Percentiles rank a stretch among this genome's conserved stretches.
Conservation (phyloP, 2,329 filamentous ascomycete species). For the Calonectria pauciramosa region DNA sequence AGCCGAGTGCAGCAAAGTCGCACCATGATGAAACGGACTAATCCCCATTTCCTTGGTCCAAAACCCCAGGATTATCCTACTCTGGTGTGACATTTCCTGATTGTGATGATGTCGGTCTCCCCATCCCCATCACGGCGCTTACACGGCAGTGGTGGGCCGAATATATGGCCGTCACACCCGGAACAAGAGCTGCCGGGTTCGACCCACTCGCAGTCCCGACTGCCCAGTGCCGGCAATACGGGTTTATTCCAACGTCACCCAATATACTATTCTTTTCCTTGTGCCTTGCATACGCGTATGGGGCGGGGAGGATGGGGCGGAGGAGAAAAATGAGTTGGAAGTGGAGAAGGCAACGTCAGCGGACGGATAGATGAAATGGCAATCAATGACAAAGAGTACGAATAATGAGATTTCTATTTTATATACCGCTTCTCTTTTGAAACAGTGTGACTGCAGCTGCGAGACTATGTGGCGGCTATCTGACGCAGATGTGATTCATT, state of each 20-base stretch:
- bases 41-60: neutral
- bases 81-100: constrained; percentile 10
- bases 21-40: constrained; percentile 22
- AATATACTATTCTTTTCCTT: neutral
- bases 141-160: neutral
- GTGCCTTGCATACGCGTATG: constrained; percentile 8
- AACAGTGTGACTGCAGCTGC: neutral
- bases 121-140: constrained; percentile 16
- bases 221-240: constrained; percentile 18
- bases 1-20: constrained; percentile 59
- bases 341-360: neutral
- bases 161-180: constrained; percentile 1
- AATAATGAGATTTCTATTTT: neutral
- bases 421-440: too few species aligned
- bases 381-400: neutral
- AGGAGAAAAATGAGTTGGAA: neutral
- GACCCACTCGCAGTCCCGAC: neutral
- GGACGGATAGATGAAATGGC: neutral
- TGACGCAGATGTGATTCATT: neutral
- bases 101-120: constrained; percentile 2
- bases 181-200: neutral
- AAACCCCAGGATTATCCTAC: neutral
- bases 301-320: neutral
- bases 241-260: neutral
- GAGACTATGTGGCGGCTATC: neutral